Percentiles rank a stretch among this genome's conserved stretches.
Conservation (phyloP, 2,329 filamentous ascomycete species). For the Calcarisporium arbuscula region DNA sequence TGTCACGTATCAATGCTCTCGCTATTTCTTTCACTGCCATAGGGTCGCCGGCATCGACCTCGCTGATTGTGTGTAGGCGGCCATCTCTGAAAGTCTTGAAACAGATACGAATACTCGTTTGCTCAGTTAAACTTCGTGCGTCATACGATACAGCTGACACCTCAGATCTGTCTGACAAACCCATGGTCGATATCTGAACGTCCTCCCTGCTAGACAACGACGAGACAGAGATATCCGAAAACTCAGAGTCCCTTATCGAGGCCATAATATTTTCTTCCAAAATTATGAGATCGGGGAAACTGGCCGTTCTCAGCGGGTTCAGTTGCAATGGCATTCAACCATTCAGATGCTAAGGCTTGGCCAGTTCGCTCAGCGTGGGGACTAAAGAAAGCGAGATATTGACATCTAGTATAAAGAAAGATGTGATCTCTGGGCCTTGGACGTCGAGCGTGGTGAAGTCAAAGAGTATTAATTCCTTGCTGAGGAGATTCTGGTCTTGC, state of each 20-base stretch:
- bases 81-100: no score
- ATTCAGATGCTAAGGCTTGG: not conserved
- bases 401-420: slow-evolving; percentile 1
- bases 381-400: slow-evolving; percentile 1
- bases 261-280: not conserved
- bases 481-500: not conserved
- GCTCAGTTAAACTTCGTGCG: no score
- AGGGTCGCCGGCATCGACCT: no score
- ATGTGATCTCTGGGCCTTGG: not conserved
- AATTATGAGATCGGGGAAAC: not conserved
- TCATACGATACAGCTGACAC: no score
- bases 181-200: no score
- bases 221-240: not conserved
- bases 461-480: not conserved
- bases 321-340: not conserved
- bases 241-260: not conserved
- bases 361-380: not conserved
- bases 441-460: not conserved
- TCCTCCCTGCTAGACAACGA: no score
- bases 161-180: no score
- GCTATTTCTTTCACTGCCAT: no score
- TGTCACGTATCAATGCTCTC: no score
- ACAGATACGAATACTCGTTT: no score
- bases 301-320: not conserved
- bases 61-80: no score